Evolutionary conservation across 2,329 filamentous ascomycete genomes (phyloP).

Genomic region (Colletotrichum limetticola): DNA sequence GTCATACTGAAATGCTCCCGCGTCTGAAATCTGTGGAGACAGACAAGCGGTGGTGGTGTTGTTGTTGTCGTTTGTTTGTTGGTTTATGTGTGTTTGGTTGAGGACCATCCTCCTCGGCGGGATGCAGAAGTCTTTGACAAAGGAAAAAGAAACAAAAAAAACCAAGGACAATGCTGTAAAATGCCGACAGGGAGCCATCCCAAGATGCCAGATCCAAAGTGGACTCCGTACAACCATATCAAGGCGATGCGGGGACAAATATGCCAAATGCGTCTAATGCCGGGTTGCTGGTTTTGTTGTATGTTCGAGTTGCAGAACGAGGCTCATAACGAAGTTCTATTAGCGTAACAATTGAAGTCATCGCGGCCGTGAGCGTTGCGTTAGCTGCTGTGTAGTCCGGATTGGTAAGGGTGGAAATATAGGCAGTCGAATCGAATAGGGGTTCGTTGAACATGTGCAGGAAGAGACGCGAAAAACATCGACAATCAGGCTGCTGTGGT

Average conservation of each 20-base stretch:
- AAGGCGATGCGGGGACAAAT: slow-evolving; percentile 38
- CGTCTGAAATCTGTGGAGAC: slow-evolving; percentile 19
- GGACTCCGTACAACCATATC: slow-evolving; percentile 38
- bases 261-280: slow-evolving; percentile 43
- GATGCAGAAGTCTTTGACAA: slow-evolving; percentile 33
- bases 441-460: slow-evolving; percentile 32
- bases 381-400: slow-evolving; percentile 28
- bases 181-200: slow-evolving; percentile 35
- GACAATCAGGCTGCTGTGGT: slow-evolving; percentile 36
- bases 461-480: slow-evolving; percentile 31
- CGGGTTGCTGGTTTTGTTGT: slow-evolving; percentile 30
- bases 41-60: not conserved
- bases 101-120: slow-evolving; percentile 19
- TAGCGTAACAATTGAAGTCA: slow-evolving; percentile 30
- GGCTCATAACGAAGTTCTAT: slow-evolving; percentile 33
- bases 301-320: slow-evolving; percentile 34
- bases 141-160: slow-evolving; percentile 36
- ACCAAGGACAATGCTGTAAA: slow-evolving; percentile 35
- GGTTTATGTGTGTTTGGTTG: too few relatives aligned
- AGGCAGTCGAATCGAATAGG: slow-evolving; percentile 34
- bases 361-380: slow-evolving; percentile 33
- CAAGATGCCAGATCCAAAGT: slow-evolving; percentile 42
- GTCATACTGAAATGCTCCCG: slow-evolving; percentile 34
- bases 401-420: slow-evolving; percentile 26
- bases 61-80: slow-evolving; percentile 12